These are phyloP conservation scores for Aspergillus baeticus DNA, from an alignment of 495 filamentous ascomycete species.

Conservation along the genomic window DNA sequence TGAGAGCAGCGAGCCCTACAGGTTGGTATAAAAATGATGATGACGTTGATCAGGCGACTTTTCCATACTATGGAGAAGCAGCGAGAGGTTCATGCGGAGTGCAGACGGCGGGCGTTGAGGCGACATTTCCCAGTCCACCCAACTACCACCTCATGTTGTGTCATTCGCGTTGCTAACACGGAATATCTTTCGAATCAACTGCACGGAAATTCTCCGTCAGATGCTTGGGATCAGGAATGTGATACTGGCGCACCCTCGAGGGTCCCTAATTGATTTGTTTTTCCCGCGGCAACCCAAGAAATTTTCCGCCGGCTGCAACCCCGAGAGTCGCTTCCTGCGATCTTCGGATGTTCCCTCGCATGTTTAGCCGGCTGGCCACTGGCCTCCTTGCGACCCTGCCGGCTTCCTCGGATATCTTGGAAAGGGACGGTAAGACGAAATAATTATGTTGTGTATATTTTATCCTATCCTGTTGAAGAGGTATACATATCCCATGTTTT, in stretches of 20 bases:
- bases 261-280: neutral
- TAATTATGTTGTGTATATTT: neutral
- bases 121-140: slow-evolving; percentile 1
- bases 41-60: slow-evolving; percentile 11
- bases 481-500: slow-evolving; percentile 2
- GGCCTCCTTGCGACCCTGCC: neutral
- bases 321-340: slow-evolving; percentile 14
- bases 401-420: neutral
- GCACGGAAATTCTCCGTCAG: neutral
- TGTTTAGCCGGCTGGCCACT: neutral
- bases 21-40: neutral
- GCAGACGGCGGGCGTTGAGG: slow-evolving; percentile 5
- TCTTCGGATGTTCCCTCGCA: slow-evolving; percentile 12
- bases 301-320: slow-evolving; percentile 13
- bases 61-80: neutral
- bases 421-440: neutral
- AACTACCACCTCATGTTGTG: neutral
- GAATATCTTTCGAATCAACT: neutral
- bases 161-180: slow-evolving; percentile 5
- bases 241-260: neutral
- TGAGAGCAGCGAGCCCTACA: neutral
- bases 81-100: slow-evolving; percentile 7
- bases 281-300: slow-evolving; percentile 16
- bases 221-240: neutral
- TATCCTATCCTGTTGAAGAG: slow-evolving; percentile 13